Evolutionary conservation across 1,284 basidiomycete species (phyloP).

Genomic region (Trametes hirsuta): DNA sequence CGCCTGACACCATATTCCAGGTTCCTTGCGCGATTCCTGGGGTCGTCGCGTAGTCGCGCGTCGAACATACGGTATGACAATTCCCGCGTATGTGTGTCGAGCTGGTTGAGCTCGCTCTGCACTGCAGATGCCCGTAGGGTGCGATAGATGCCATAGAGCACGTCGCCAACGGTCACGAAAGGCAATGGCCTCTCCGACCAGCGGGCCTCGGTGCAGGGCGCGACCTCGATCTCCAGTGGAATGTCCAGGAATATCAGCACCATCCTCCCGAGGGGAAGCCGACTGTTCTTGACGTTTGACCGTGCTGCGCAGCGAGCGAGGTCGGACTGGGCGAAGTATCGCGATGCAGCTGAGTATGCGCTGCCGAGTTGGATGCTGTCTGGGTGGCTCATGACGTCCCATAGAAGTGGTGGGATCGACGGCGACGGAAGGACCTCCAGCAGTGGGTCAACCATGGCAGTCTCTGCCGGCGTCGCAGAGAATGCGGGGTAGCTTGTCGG

Average conservation of each 20-base stretch:
- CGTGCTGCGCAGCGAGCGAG: slow-evolving; percentile 17
- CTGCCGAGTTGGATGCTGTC: slow-evolving; percentile 18
- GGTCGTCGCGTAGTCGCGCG: slow-evolving; percentile 15
- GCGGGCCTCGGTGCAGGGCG: slow-evolving; percentile 6
- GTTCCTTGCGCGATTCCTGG: slow-evolving; percentile 15
- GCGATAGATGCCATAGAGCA: slow-evolving; percentile 22
- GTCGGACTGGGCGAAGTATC: slow-evolving; percentile 6
- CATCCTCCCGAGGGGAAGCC: slow-evolving; percentile 8
- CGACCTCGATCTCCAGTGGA: slow-evolving; percentile 17
- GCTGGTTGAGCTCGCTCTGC: slow-evolving; percentile 8
- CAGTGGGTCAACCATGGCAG: slow-evolving; percentile 14
- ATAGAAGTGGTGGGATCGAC: slow-evolving; percentile 15
- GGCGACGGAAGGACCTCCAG: slow-evolving; percentile 8
- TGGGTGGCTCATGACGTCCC: slow-evolving; percentile 20
- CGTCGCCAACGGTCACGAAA: slow-evolving; percentile 26
- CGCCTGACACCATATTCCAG: slow-evolving; percentile 22
- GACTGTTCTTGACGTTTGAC: slow-evolving; percentile 9
- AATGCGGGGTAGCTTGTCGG: not conserved
- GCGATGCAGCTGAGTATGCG: slow-evolving; percentile 5
- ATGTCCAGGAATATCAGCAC: slow-evolving; percentile 13
- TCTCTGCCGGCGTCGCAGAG: not conserved
- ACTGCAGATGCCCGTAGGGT: slow-evolving; percentile 17
- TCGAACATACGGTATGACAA: slow-evolving; percentile 20
- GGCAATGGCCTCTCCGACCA: slow-evolving; percentile 17
- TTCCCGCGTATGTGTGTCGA: slow-evolving; percentile 8